Evolutionary conservation across 225 moss, liverwort and hornwort genomes (phyloP).

Genomic region (Pseudoscleropodium purum): DNA sequence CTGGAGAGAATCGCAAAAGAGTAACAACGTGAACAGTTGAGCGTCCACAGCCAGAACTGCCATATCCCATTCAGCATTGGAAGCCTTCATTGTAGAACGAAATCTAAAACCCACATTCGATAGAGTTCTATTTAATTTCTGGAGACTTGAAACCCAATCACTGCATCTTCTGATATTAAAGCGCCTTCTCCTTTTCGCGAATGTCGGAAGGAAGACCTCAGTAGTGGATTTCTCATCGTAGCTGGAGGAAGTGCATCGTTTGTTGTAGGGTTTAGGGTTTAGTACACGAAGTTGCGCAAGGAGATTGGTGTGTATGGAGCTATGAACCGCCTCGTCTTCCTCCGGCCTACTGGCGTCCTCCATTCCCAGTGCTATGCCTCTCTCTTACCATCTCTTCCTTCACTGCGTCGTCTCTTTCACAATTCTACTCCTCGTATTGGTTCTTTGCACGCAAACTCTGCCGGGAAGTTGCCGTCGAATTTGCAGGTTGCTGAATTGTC

Average conservation of each 20-base stretch:
- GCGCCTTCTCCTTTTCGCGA: not conserved
- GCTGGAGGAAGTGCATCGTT: not conserved
- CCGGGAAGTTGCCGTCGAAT: not conserved
- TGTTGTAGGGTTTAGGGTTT: not conserved
- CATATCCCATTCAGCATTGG: not conserved
- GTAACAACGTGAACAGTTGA: too few relatives aligned
- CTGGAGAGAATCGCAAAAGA: not conserved
- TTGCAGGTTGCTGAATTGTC: not conserved
- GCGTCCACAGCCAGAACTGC: not conserved
- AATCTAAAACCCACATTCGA: not conserved
- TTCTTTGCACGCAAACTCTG: not conserved
- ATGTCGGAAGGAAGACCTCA: not conserved
- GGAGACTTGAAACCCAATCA: not conserved
- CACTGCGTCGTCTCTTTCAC: not conserved
- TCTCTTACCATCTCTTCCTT: not conserved
- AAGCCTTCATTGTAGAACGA: not conserved
- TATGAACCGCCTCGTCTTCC: conserved; percentile 21
- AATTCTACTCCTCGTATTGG: not conserved
- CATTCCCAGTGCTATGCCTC: not conserved
- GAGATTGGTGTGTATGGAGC: not conserved
- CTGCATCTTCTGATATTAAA: not conserved
- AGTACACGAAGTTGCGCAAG: not conserved
- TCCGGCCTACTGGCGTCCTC: not conserved
- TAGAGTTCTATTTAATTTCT: not conserved
- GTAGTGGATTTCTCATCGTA: not conserved